Base-by-base conservation (phyloP, 495 filamentous ascomycete genomes). In the Penicillium paxilli region DNA sequence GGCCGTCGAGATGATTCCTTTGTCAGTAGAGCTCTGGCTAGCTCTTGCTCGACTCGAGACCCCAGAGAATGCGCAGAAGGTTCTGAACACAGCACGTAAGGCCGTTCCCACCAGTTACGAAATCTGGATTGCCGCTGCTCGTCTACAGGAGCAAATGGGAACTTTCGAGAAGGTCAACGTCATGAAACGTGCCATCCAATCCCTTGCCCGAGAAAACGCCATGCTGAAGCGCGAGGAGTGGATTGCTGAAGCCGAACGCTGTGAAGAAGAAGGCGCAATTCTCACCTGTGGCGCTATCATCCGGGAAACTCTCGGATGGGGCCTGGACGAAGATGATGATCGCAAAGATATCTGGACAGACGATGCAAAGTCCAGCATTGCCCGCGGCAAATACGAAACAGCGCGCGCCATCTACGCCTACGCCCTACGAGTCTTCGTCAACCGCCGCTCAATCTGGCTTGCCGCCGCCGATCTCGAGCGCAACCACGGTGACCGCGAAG, bases 181-280 rank as follows among this genome's bases (percentile, higher is more conserved):
- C 16, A 96, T 99, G 91, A 94, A 91, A 58, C 87, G 89, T 72
- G 94, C 91, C 51, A 82, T 96, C 17, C 89, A 94, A 64, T 86
- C 90, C n/a, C 80, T 99, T 19, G 91, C 87, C 17, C 87, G 87
- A 57, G 91, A 96, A 54, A 92, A 91, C 32, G 94, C 94, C 10
- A 98, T 99, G 94, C 77, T 93, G 35, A 93, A 95, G 65, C 85
- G 94, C 37, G 94, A 99, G 60, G 92, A 97, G 58, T 99, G 94
- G 94, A 93, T 99, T 38, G 80, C 82, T 3, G 91, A 98, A 69
- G 95, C 94, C 0, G 92, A 98, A 67, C 91, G 88, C 57, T 96
- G 94, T 67, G 94, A 99, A 71, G 87, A 89, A 38, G 94, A 98
- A 66, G 92, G 89, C 14, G 92, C 91, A 11, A 74, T 91, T 5